Evolutionary conservation across 2,329 filamentous ascomycete species (phyloP), one percentile per base, ranked within the genome.

Genomic region (Fusarium miscanthi): DNA sequence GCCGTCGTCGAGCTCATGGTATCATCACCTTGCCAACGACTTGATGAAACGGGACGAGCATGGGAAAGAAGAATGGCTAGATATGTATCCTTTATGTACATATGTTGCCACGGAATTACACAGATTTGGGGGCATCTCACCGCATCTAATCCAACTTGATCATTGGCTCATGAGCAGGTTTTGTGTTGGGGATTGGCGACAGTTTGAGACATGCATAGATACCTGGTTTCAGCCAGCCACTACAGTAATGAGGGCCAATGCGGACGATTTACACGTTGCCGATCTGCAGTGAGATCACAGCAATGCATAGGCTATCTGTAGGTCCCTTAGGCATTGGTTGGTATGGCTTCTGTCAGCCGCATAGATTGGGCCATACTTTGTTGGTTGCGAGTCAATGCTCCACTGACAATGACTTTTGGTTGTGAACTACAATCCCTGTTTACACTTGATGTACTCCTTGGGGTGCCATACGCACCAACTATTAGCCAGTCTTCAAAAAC

Each of bases 201-300:
- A 59, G 23, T 31, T 40, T 66, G 25, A 63, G 49, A 63, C 59
- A 74, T 60, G 49, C 68, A 59, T 59, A 38, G 14, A 53, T 56
- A 40, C 30, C n/a, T 33, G 30, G n/a, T 43, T 35, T 60, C 53
- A 63, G 64, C 46, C 25, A 40, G 46, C 52, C 48, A 63, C 45
- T 25, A 9, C 12, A 33, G 5, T 10, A 25, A 23, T 6, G 31
- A 17, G 25, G 19, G 23, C 41, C n/a, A 35, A 13, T 43, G 19
- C 9, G 14, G 27, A 23, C 23, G 33, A n/a, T 25, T 27, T 27
- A 27, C 13, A 38, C 49, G 12, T 27, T 21, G 23, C 49, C 33
- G 31, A 45, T 59, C 51, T 27, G 31, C 16, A 45, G 38, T 25
- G 23, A 45, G 38, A 38, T 33, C 16, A 14, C 35, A 13, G 3